These are phyloP conservation scores for Boletellus dicymbophilus DNA, from an alignment of 1,284 basidiomycete species.

Conservation along the genomic window DNA sequence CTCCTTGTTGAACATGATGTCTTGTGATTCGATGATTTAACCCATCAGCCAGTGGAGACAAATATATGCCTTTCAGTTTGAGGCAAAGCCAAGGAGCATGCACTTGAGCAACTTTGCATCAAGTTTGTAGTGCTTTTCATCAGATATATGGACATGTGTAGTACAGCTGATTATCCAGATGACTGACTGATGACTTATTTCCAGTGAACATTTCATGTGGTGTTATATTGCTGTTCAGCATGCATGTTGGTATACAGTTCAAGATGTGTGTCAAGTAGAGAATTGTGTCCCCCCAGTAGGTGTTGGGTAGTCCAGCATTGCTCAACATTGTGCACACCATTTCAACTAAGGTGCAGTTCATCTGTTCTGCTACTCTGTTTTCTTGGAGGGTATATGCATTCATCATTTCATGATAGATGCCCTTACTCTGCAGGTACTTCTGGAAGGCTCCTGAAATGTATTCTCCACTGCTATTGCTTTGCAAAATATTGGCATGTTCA, in stretches of 20 bases:
- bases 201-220: too few relatives aligned
- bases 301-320: neutral
- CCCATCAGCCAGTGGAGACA: too few relatives aligned
- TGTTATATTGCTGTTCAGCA: neutral
- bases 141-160: neutral
- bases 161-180: too few relatives aligned
- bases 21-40: too few relatives aligned
- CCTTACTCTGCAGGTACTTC: neutral
- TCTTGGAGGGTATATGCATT: constrained; percentile 11
- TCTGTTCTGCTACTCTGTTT: constrained; percentile 2
- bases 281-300: too few relatives aligned
- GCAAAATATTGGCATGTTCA: too few relatives aligned
- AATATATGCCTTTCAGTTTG: too few relatives aligned
- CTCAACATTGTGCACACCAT: neutral
- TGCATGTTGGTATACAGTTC: constrained; percentile 21
- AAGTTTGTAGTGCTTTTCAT: neutral
- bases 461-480: too few relatives aligned
- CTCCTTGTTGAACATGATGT: too few relatives aligned
- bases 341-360: constrained; percentile 2
- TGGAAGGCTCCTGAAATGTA: too few relatives aligned
- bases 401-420: constrained; percentile 9
- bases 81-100: too few relatives aligned
- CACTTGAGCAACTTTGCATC: too few relatives aligned
- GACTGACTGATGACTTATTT: neutral
- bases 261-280: constrained; percentile 25